Percentiles rank a stretch among this genome's conserved stretches.
Evolutionary conservation across 441 rosid genomes (phyloP).

Genomic region (Pelargonium cotyledonis): DNA sequence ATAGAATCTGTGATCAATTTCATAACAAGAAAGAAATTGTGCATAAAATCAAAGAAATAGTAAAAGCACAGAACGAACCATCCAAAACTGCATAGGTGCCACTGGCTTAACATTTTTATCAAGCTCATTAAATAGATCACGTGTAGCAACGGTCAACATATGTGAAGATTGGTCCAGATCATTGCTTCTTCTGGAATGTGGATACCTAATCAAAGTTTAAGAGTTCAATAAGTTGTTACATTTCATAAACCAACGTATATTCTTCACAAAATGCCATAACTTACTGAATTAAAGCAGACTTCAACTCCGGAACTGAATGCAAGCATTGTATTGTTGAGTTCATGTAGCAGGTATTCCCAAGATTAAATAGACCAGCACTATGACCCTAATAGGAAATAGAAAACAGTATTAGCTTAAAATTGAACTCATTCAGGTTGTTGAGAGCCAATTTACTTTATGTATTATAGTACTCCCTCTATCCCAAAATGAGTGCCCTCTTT

Average conservation of each 20-base stretch:
- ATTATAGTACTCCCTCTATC: background rate
- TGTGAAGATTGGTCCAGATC: conserved; percentile 86
- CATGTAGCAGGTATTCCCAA: conserved; percentile 96
- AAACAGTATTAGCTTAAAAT: background rate
- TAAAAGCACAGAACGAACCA: conserved; percentile 38
- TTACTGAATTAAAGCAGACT: conserved; percentile 61
- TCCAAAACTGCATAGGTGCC: conserved; percentile 93
- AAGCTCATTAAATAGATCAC: conserved; percentile 71
- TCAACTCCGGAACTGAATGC: conserved; percentile 91
- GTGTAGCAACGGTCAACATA: conserved; percentile 80
- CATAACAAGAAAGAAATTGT: background rate
- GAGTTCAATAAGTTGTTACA: conserved; percentile 1
- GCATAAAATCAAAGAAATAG: background rate
- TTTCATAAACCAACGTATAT: background rate
- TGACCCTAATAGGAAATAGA: conserved; percentile 55
- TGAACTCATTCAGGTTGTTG: background rate
- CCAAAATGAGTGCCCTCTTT: no score
- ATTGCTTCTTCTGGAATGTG: conserved; percentile 51
- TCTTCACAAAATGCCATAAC: background rate
- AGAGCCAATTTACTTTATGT: background rate
- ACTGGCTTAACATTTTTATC: conserved; percentile 82
- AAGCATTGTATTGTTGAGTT: conserved; percentile 85
- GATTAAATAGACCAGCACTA: conserved; percentile 72
- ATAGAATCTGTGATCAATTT: background rate
- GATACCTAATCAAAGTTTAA: conserved; percentile 41